These are phyloP conservation scores for Cladosporium sp. DNA, from an alignment of 2,329 filamentous ascomycete genomes.

Conservation along the genomic window DNA sequence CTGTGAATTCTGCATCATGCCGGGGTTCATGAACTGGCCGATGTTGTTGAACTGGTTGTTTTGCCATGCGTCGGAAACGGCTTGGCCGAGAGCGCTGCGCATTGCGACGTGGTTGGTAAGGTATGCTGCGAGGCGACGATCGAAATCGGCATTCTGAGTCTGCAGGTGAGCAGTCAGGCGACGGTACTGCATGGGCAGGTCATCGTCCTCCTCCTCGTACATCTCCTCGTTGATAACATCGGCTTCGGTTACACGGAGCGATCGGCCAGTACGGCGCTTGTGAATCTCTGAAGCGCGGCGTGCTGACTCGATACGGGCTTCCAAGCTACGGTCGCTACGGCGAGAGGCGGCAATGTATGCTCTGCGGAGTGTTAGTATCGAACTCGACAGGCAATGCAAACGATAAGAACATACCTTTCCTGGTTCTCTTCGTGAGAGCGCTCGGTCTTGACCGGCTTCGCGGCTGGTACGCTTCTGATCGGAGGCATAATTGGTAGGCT, in stretches of 20 bases:
- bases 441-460: conserved; percentile 57
- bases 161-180: conserved; percentile 59
- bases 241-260: conserved; percentile 74
- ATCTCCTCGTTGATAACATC: conserved; percentile 89
- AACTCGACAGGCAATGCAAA: not conserved
- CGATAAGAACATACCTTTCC: conserved; percentile 50
- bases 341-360: conserved; percentile 90
- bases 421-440: conserved; percentile 77
- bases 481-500: conserved; percentile 24
- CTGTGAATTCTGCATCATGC: conserved; percentile 25
- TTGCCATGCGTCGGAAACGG: conserved; percentile 38
- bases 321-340: conserved; percentile 77
- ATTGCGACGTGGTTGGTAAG: conserved; percentile 55
- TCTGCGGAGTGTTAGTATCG: conserved; percentile 38
- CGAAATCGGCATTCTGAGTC: conserved; percentile 57
- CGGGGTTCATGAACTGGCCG: conserved; percentile 38
- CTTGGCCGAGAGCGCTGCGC: conserved; percentile 45
- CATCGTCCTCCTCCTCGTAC: conserved; percentile 93
- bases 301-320: conserved; percentile 84
- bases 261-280: conserved; percentile 78
- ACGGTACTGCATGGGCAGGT: conserved; percentile 63
- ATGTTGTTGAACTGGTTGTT: conserved; percentile 33
- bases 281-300: conserved; percentile 85
- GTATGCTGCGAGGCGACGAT: conserved; percentile 56
- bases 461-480: conserved; percentile 36